Evolutionary conservation across 2,329 filamentous ascomycete species (phyloP).

Genomic region (Fusarium solani-melongenae): DNA sequence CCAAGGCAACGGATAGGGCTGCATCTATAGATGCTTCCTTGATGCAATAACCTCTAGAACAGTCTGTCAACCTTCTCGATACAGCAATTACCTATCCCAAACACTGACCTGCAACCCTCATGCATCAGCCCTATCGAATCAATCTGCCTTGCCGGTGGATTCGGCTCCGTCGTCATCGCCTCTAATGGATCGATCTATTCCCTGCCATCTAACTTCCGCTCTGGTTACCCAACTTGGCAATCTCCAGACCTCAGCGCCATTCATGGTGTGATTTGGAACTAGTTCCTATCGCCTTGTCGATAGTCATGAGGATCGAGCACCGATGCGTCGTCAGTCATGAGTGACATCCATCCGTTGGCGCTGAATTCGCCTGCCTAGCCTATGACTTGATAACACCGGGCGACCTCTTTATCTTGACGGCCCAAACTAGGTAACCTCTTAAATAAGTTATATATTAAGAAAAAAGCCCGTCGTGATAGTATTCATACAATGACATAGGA

Average conservation of each 20-base stretch:
- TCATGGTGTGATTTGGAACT: not conserved
- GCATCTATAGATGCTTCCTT: not conserved
- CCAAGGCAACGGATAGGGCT: not conserved
- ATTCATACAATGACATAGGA: slow-evolving; percentile 23
- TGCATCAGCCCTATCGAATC: not conserved
- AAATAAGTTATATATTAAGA: not conserved
- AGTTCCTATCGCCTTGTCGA: not conserved
- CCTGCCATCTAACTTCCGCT: not conserved
- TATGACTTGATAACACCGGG: not conserved
- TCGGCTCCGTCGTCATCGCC: not conserved
- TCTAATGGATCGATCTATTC: not conserved
- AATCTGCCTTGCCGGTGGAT: not conserved
- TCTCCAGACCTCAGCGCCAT: not conserved
- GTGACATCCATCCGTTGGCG: not conserved
- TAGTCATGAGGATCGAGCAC: not conserved
- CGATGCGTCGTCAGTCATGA: not conserved
- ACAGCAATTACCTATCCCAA: not conserved
- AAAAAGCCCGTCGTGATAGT: not conserved
- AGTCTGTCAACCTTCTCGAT: not conserved
- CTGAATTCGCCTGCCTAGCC: not conserved
- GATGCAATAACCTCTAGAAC: not conserved
- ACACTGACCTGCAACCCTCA: not conserved
- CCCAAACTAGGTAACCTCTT: not conserved
- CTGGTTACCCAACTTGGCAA: slow-evolving; percentile 18
- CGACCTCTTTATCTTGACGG: not conserved